Percentiles rank a stretch among this genome's conserved stretches.
Evolutionary conservation across 1,139 yeast genomes (phyloP).

Genomic region (Lodderomyces metapsilosis): DNA sequence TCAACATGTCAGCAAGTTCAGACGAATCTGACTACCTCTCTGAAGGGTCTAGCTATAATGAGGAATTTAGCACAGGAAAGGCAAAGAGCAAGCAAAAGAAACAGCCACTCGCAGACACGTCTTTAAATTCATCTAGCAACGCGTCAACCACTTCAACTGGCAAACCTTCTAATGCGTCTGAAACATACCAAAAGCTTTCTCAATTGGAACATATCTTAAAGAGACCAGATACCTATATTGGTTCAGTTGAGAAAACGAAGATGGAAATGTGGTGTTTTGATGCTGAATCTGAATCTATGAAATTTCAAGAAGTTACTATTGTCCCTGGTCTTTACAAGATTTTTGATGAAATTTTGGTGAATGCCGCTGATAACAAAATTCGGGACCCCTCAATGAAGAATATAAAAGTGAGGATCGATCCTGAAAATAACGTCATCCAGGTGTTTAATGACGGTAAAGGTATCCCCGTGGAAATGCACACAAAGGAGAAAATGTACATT

Average conservation of each 20-base stretch:
- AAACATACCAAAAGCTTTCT: slow-evolving; percentile 88
- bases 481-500: slow-evolving; percentile 86
- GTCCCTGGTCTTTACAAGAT: slow-evolving; percentile 97
- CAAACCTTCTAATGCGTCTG: slow-evolving; percentile 45
- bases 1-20: slow-evolving; percentile 10
- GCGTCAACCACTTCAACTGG: slow-evolving; percentile 5
- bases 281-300: slow-evolving; percentile 70
- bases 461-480: slow-evolving; percentile 92
- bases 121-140: slow-evolving; percentile 17
- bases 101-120: slow-evolving; percentile 25
- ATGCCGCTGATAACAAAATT: slow-evolving; percentile 98
- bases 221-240: slow-evolving; percentile 97
- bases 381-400: slow-evolving; percentile 89
- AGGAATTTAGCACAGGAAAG: slow-evolving; percentile 13
- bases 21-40: slow-evolving; percentile 16
- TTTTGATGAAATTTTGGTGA: slow-evolving; percentile 94
- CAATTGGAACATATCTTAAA: slow-evolving; percentile 94
- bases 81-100: slow-evolving; percentile 10
- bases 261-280: slow-evolving; percentile 87
- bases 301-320: slow-evolving; percentile 64
- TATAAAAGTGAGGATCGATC: slow-evolving; percentile 75
- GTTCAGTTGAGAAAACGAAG: slow-evolving; percentile 83
- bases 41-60: slow-evolving; percentile 17
- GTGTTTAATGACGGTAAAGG: slow-evolving; percentile 95
- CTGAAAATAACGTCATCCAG: slow-evolving; percentile 70